Evolutionary conservation across 257 asterid genomes (phyloP), one percentile per base, ranked within the genome.

Genomic region (Solanum sejunctum): DNA sequence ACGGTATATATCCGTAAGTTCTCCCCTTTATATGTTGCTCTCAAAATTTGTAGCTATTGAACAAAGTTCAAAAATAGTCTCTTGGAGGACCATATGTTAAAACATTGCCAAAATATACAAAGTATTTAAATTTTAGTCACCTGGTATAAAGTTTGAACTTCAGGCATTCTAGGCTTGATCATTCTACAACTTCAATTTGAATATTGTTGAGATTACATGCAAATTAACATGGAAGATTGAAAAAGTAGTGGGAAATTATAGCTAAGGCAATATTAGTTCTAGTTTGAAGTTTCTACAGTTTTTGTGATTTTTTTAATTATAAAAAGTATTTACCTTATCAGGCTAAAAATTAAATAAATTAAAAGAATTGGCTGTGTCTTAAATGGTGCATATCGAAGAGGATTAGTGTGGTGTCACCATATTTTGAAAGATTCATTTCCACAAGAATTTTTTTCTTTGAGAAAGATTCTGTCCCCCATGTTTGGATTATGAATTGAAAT

Each of bases 381-480:
- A 57, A 57, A 57, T 18, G 21, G 11, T 18, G 63, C 23, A 18
- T 57, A 8, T 57, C 63, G 18, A 36, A 36, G 6, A 36, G 41
- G 41, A 36, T 36, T 36, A 36, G 41, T 5, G 6, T 36, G 41
- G 41, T 36, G 41, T 36, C 41, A 36, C 41, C 6, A 36, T 36
- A 4, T 36, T 36, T 36, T 36, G 41, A 36, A 36, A 36, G 41
- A 36, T 36, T 36, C 41, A 3, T 36, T 36, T 36, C 41, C 41
- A 36, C 41, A 36, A 36, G 41, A 66, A 66, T 70, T 86, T 61
- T 18, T 18, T 58, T 58, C 6, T 58, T 58, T 26, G 1, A 20
- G 66, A 58, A 58, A 63, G 85, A 83, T 88, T 87, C 89, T 80
- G 41, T 86, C 86, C 89, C 32, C 21, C 57, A 7, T 39, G 61